These are phyloP conservation scores for Fusarium nematophilum DNA, from an alignment of 2,329 filamentous ascomycete genomes.

Conservation along the genomic window DNA sequence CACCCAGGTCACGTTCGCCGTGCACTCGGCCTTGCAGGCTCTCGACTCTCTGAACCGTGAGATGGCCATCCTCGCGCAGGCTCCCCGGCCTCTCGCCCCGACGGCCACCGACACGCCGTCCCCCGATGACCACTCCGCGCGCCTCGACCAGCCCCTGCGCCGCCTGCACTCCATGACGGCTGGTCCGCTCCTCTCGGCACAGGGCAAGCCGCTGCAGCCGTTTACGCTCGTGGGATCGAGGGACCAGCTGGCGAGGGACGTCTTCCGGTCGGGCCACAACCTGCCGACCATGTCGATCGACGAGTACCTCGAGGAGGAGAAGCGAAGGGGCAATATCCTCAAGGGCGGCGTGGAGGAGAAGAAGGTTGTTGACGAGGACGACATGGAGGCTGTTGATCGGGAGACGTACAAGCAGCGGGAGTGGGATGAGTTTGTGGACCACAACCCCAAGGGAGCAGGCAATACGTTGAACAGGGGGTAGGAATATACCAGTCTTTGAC, in stretches of 20 bases:
- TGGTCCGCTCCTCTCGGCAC: conserved; percentile 80
- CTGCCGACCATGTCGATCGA: conserved; percentile 98
- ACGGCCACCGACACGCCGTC: conserved; percentile 60
- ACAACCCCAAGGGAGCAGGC: conserved; percentile 84
- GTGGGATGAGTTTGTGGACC: conserved; percentile 95
- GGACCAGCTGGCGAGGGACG: conserved; percentile 79
- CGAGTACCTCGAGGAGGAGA: conserved; percentile 95
- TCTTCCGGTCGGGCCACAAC: conserved; percentile 92
- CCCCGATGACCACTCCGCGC: conserved; percentile 68
- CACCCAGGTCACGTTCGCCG: conserved; percentile 76
- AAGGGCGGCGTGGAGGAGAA: conserved; percentile 86
- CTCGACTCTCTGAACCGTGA: conserved; percentile 91
- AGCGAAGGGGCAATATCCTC: conserved; percentile 84
- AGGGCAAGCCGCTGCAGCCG: conserved; percentile 88
- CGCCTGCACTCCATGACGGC: conserved; percentile 61
- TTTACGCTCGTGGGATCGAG: conserved; percentile 87
- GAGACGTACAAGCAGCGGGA: conserved; percentile 93
- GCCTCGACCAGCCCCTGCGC: conserved; percentile 74
- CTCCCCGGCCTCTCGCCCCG: conserved; percentile 66
- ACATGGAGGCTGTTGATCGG: conserved; percentile 85
- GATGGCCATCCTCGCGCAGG: conserved; percentile 81
- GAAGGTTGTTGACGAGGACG: conserved; percentile 87
- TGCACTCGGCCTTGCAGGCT: conserved; percentile 84
- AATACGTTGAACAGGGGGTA: conserved; percentile 85
- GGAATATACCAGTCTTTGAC: conserved; percentile 1